Base-by-base conservation (phyloP, 192 early-diverging fungal genomes). In the Umbelopsis vinacea region DNA sequence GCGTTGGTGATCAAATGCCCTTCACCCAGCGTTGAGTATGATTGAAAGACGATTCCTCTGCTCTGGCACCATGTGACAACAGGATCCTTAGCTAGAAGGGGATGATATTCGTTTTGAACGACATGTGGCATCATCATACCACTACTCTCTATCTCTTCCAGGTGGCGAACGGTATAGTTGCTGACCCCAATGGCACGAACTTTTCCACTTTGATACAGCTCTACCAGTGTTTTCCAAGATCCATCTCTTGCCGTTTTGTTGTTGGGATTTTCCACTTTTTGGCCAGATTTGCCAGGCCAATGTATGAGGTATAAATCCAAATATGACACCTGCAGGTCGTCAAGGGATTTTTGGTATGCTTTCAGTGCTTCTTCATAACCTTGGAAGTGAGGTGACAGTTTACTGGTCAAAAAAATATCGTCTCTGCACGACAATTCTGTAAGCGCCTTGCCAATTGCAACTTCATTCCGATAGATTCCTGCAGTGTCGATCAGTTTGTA, bases 251-350 rank as follows among this genome's bases (percentile, higher is more conserved):
- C 47, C 0, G 7, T 52, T 48, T 53, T 17, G 26, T 26, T 54
- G 52, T 48, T 43, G 24, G 22, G 17, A 14, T 38, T 43, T 38
- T 43, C 54, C 7, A 60, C 9, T 46, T 57, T 40, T 40, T 54
- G 37, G 4, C 29, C 35, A 11, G 12, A 52, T 81, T 81, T 88
- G 74, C 91, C 89, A 23, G 92, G 92, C 92, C 92, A 93, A 67
- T 93, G 92, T 38, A 93, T 91, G 10, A 93, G 78, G 40, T 90
- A 93, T 0, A 93, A 79, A 71, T 93, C 92, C 46, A 93, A 79
- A 40, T 93, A 92, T 33, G 90, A 87, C 7, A 90, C 73, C 38
- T 84, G 77, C 43, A 92, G 83, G n/a, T 84, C 74, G 23, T 76
- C n/a, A 6, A 92, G 72, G 17, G 89, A 91, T 11, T 76, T 73